Conservation (phyloP, 371 early-diverging fungal species). For the Lichtheimia corymbifera region DNA sequence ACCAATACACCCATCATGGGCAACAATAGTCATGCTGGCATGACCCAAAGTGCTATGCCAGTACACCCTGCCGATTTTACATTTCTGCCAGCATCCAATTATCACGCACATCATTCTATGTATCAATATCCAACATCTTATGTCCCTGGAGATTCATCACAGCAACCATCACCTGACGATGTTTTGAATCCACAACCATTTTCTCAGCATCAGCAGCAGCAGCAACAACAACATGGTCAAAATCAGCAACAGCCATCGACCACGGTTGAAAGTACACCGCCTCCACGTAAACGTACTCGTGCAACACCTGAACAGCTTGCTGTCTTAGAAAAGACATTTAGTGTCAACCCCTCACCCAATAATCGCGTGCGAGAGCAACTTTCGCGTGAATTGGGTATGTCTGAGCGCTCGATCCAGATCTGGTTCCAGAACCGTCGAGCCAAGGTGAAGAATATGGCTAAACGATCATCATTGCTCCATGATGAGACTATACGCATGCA, state of each 20-base stretch:
- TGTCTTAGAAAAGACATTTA: constrained; percentile 71
- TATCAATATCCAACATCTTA: constrained; percentile 8
- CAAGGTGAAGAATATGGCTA: constrained; percentile 80
- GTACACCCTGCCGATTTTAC: constrained; percentile 7
- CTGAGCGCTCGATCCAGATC: constrained; percentile 89
- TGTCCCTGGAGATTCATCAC: constrained; percentile 9
- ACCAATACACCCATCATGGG: constrained; percentile 3
- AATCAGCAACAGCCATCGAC: constrained; percentile 10
- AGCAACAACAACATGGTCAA: constrained; percentile 5
- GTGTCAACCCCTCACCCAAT: constrained; percentile 73
- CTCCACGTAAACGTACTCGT: constrained; percentile 65
- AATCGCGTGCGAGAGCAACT: constrained; percentile 82
- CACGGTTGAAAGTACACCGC: constrained; percentile 25
- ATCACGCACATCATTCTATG: constrained; percentile 14
- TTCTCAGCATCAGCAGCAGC: constrained; percentile 2
- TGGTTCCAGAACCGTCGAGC: constrained; percentile 99
- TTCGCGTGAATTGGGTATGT: constrained; percentile 87
- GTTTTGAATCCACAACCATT: not conserved
- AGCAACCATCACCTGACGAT: not conserved
- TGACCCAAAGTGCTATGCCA: constrained; percentile 1
- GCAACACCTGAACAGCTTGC: constrained; percentile 75
- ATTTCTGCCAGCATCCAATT: constrained; percentile 5
- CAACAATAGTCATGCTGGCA: constrained; percentile 11
- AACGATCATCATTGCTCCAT: constrained; percentile 52
- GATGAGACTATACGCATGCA: constrained; percentile 50